phyloP scores from a whole-genome alignment of 2,329 filamentous ascomycete genomes.

The Pseudocercospora crystallina region DNA sequence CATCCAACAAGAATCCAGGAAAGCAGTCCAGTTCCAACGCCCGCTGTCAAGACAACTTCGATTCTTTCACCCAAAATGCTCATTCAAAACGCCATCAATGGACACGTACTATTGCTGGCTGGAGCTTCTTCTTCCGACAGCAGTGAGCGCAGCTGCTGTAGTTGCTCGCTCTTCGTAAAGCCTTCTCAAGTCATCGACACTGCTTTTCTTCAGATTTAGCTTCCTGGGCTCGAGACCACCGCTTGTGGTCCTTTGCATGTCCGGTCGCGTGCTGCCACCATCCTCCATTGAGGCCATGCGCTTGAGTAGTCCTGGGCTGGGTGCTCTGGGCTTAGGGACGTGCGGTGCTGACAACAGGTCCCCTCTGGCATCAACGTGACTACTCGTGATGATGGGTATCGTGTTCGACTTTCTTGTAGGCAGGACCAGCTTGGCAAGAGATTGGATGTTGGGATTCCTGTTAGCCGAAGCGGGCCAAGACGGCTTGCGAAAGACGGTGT shows the following conservation, averaged over 20 bases:
- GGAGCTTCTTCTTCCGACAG: constrained; percentile 15
- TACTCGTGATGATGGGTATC: constrained; percentile 12
- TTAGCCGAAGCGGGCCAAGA: constrained; percentile 35
- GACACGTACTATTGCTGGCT: constrained; percentile 6
- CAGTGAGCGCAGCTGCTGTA: constrained; percentile 33
- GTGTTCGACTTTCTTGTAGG: constrained; percentile 18
- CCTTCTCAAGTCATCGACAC: constrained; percentile 48
- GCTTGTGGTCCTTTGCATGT: not conserved
- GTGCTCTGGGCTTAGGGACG: constrained; percentile 31
- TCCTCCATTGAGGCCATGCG: constrained; percentile 48
- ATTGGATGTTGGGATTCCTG: constrained; percentile 19
- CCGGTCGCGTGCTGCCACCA: constrained; percentile 1
- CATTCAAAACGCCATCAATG: not conserved
- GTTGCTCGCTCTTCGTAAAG: constrained; percentile 50
- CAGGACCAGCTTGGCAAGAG: constrained; percentile 26
- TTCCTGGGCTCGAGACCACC: constrained; percentile 31
- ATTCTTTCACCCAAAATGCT: not conserved
- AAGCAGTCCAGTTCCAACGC: not conserved
- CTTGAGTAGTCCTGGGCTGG: constrained; percentile 45
- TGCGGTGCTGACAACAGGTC: constrained; percentile 3
- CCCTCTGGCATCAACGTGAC: constrained; percentile 6
- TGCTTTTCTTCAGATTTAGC: constrained; percentile 45
- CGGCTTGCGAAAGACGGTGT: constrained; percentile 33
- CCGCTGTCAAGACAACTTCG: not conserved
- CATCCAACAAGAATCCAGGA: not conserved